A percentile compares a stretch with the other conserved stretches of the same genome.
phyloP scores from a whole-genome alignment of 495 filamentous ascomycete genomes.

The Viridothelium virens region DNA sequence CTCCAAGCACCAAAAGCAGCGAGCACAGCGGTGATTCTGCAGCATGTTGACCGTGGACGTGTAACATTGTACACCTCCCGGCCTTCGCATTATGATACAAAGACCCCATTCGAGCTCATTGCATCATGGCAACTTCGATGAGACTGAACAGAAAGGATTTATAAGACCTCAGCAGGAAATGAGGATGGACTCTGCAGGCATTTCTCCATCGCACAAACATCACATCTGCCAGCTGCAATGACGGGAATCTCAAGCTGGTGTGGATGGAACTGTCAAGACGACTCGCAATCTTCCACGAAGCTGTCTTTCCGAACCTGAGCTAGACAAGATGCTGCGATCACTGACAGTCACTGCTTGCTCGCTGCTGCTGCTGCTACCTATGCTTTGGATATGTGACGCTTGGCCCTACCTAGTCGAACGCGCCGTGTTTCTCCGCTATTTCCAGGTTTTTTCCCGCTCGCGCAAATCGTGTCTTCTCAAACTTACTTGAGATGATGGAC shows the following conservation, averaged over 20 bases:
- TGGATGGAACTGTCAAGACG: too few species aligned
- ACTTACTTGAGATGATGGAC: constrained; percentile 20
- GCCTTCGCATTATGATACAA: too few species aligned
- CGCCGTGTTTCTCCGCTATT: neutral
- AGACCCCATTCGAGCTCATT: too few species aligned
- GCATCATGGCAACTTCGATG: neutral
- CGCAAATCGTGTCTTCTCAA: constrained; percentile 26
- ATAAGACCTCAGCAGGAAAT: too few species aligned
- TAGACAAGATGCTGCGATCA: constrained; percentile 18
- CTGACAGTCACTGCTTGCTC: constrained; percentile 62
- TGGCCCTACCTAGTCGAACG: neutral
- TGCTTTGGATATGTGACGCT: constrained; percentile 2
- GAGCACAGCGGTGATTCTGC: constrained; percentile 16
- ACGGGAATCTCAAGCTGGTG: too few species aligned
- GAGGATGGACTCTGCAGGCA: too few species aligned
- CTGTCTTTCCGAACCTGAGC: too few species aligned
- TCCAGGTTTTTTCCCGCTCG: constrained; percentile 18
- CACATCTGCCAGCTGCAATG: too few species aligned
- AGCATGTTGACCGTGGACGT: neutral
- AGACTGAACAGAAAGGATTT: neutral
- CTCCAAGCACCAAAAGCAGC: constrained; percentile 2
- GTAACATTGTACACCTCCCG: neutral
- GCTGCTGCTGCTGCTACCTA: constrained; percentile 46
- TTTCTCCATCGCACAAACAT: too few species aligned
- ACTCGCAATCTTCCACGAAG: too few species aligned